A percentile compares a stretch with the other conserved stretches of the same genome.
phyloP scores from a whole-genome alignment of 2,329 filamentous ascomycete species.

The Acephala macrosclerotiorum region DNA sequence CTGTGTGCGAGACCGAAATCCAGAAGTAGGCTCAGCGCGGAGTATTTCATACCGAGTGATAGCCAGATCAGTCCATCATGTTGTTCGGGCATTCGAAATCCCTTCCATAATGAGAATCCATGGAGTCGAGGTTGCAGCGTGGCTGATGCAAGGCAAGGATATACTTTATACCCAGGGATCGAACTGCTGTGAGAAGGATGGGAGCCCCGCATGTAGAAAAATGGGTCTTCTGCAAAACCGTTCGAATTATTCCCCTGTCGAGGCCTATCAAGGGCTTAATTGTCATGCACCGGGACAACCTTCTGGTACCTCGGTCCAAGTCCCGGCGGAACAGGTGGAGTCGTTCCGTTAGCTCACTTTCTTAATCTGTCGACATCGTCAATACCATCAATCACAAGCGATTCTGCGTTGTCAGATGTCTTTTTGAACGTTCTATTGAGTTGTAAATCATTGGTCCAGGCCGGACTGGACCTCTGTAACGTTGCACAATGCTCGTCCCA shows the following conservation, averaged over 20 bases:
- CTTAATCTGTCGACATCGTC: constrained; percentile 18
- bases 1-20: not conserved
- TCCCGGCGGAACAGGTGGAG: not conserved
- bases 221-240: not conserved
- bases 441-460: not conserved
- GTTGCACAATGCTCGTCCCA: not conserved
- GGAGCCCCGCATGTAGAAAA: not conserved
- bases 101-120: not conserved
- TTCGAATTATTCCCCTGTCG: not conserved
- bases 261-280: not conserved
- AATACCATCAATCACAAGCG: constrained; percentile 3
- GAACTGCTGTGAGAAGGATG: not conserved
- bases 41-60: not conserved
- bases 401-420: constrained; percentile 4
- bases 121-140: not conserved
- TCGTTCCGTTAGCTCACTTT: constrained; percentile 15
- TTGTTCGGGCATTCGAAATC: not conserved
- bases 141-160: not conserved
- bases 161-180: not conserved
- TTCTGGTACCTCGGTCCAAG: not conserved
- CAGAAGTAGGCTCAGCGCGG: not conserved
- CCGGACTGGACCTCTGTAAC: not conserved
- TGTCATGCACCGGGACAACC: not conserved
- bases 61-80: not conserved
- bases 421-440: not conserved